Base-by-base conservation (phyloP, 345 rosid genomes). In the Gossypium australe region DNA sequence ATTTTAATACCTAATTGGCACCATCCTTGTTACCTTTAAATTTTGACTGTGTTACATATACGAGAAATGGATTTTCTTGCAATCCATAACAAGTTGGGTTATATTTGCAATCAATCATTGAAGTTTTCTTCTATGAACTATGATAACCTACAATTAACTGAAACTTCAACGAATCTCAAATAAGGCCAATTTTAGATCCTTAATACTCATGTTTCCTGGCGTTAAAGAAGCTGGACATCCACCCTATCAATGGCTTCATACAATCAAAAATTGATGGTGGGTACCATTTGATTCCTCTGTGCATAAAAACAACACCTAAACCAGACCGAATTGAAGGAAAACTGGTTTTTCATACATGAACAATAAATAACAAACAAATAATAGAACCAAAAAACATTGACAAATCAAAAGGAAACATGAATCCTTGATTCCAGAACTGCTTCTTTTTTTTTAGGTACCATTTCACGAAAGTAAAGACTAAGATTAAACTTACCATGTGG, bases 401-500 rank as follows among this genome's bases (percentile, higher is more conserved):
- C 20, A 59, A 60, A 22, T 10, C 27, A 45, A 59, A 59, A 20
- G 20, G 51, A 72, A 72, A 72, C 62, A 1, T 17, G 12, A 43
- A 68, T 12, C 45, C 11, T n/a, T 3, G 44, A 14, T 71, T 75
- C 72, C n/a, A 47, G 34, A 11, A 47, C 27, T 14, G 10, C 41
- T 34, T 34, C n/a, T 24, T 14, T 59, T 57, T 25, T 57, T 56
- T n/a, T 67, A 45, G n/a, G 29, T 41, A 48, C n/a, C 34, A 72
- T 62, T 79, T 67, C 13, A 13, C 44, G 0, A 1, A 34, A 3
- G 22, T 3, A 60, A 68, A 67, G 73, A 60, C 25, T 53, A 69
- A 56, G 78, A 38, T 12, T 57, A 51, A 65, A 83, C 90, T 87
- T 81, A 94, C 98, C 76, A 89, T 72, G 79, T 80, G 85, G 61